Evolutionary conservation across 345 rosid species (phyloP).

Genomic region (Durio zibethinus): DNA sequence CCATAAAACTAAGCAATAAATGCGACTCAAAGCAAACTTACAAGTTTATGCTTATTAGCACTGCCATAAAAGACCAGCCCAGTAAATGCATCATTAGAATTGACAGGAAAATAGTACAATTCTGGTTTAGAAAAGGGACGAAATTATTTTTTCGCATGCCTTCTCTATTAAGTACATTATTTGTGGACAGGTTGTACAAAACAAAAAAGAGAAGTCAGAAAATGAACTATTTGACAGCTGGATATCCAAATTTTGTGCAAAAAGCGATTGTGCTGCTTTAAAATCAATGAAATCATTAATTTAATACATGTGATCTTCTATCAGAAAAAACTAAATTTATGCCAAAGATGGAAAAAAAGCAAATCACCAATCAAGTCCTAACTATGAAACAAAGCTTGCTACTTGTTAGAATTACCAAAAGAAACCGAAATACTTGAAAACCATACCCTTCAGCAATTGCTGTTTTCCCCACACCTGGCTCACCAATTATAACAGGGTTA

Average conservation of each 20-base stretch:
- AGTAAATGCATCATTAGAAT: not conserved
- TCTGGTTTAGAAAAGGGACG: not conserved
- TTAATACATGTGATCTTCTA: not conserved
- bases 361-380: not conserved
- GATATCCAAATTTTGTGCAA: not conserved
- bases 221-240: not conserved
- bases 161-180: not conserved
- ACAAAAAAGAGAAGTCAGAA: not conserved
- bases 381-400: not conserved
- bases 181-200: not conserved
- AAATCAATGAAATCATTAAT: not conserved
- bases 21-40: not conserved
- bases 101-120: not conserved
- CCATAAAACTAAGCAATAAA: not conserved
- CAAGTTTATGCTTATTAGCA: not conserved
- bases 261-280: not conserved
- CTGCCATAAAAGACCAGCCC: not conserved
- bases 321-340: not conserved
- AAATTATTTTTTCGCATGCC: not conserved
- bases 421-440: not conserved
- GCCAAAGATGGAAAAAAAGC: not conserved
- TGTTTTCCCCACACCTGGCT: slow-evolving; percentile 96
- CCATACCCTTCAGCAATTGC: slow-evolving; percentile 83
- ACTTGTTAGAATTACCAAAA: not conserved
- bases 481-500: slow-evolving; percentile 92